Conservation (phyloP, 495 filamentous ascomycete species). For the Evernia prunastri region DNA sequence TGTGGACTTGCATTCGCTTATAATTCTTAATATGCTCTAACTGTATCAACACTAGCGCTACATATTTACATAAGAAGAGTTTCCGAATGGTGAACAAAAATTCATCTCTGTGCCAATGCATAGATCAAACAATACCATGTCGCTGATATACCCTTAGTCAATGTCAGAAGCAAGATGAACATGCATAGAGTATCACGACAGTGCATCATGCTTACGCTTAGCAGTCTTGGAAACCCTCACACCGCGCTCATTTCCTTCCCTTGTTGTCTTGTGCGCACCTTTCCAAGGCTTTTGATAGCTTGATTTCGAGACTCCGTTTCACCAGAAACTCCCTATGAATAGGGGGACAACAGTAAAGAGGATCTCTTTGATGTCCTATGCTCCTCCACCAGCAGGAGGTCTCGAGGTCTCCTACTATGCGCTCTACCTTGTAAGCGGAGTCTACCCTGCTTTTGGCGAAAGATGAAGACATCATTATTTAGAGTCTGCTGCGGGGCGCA, state of each 20-base stretch:
- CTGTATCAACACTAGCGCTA: neutral
- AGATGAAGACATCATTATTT: neutral
- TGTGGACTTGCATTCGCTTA: conserved; percentile 17
- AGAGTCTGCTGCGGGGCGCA: neutral
- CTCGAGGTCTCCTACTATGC: neutral
- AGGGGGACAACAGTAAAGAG: neutral
- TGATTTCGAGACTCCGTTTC: neutral
- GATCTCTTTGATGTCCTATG: neutral
- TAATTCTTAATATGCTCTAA: neutral
- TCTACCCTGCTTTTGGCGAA: neutral
- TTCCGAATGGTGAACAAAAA: too few relatives aligned
- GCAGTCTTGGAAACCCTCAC: neutral
- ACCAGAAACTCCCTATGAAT: neutral
- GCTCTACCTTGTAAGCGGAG: neutral
- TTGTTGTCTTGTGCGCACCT: neutral
- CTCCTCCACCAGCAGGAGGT: neutral
- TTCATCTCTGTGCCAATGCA: too few relatives aligned
- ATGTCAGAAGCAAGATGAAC: neutral
- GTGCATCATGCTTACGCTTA: neutral
- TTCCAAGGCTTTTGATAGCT: neutral
- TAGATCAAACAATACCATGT: too few relatives aligned
- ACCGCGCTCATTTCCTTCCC: neutral
- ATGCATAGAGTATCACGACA: too few relatives aligned
- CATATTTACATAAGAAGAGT: too few relatives aligned
- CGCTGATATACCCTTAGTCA: too few relatives aligned